phyloP scores from a whole-genome alignment of 1,139 yeast species.

The Suhomyces atakaporum region DNA sequence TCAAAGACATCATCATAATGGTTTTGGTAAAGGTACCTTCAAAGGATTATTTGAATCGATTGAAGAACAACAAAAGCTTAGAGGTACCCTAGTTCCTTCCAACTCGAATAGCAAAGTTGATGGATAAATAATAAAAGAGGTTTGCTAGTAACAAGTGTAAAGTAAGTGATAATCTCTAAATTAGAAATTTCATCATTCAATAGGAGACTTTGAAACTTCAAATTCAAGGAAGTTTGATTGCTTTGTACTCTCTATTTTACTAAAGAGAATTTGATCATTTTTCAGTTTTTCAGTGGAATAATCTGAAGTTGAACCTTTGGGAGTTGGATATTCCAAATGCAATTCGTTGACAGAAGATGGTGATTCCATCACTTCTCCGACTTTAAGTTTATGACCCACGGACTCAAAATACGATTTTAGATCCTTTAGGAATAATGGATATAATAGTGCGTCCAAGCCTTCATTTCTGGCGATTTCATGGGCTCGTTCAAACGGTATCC shows the following conservation, averaged over 20 bases:
- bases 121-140: too few species aligned
- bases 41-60: constrained; percentile 77
- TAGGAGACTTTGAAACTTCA: not conserved
- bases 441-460: constrained; percentile 40
- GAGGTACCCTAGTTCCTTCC: constrained; percentile 46
- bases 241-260: not conserved
- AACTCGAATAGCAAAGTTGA: too few species aligned
- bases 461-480: constrained; percentile 53
- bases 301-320: not conserved
- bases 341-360: not conserved
- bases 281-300: not conserved
- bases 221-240: not conserved
- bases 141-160: too few species aligned
- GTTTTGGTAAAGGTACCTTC: constrained; percentile 88
- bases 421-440: constrained; percentile 50
- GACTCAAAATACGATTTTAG: constrained; percentile 35
- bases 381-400: constrained; percentile 28
- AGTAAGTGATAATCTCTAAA: too few species aligned
- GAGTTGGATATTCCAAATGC: not conserved
- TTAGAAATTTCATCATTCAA: too few species aligned
- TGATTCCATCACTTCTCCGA: constrained; percentile 14
- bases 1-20: constrained; percentile 76
- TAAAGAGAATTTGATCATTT: not conserved
- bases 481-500: constrained; percentile 60
- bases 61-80: constrained; percentile 57